These are phyloP conservation scores for Penicillium sp. DNA, from an alignment of 2,329 filamentous ascomycete genomes.

Conservation along the genomic window DNA sequence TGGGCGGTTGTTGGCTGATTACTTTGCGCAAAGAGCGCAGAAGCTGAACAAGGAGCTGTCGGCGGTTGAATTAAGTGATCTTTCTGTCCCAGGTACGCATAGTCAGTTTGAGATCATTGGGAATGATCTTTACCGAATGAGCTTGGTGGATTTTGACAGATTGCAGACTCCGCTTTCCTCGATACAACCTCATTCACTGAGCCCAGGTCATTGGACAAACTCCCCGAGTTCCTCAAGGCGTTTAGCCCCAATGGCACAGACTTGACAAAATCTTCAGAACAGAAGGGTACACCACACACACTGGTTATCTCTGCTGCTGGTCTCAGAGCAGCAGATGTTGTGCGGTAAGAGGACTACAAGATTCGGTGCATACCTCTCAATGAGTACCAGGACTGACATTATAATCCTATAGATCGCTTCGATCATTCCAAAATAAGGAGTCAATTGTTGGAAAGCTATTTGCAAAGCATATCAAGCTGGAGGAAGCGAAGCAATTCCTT, in stretches of 20 bases:
- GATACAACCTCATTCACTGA: slow-evolving; percentile 76
- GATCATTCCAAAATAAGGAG: slow-evolving; percentile 76
- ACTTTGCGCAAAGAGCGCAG: slow-evolving; percentile 74
- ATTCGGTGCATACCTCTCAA: not conserved
- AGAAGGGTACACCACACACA: slow-evolving; percentile 75
- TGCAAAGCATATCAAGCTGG: slow-evolving; percentile 95
- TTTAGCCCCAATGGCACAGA: slow-evolving; percentile 54
- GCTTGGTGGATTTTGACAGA: slow-evolving; percentile 5
- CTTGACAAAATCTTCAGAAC: slow-evolving; percentile 63
- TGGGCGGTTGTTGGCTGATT: slow-evolving; percentile 75
- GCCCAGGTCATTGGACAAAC: slow-evolving; percentile 64
- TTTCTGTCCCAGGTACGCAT: slow-evolving; percentile 69
- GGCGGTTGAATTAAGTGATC: slow-evolving; percentile 76
- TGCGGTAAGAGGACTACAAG: slow-evolving; percentile 53
- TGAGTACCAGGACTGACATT: slow-evolving; percentile 8
- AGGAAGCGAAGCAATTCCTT: slow-evolving; percentile 77
- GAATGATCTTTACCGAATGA: not conserved
- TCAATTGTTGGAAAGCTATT: slow-evolving; percentile 85
- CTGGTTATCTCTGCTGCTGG: slow-evolving; percentile 83
- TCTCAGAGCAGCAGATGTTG: slow-evolving; percentile 79
- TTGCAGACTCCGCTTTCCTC: slow-evolving; percentile 65
- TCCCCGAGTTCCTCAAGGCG: slow-evolving; percentile 74
- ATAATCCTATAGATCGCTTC: slow-evolving; percentile 56
- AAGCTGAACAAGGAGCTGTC: slow-evolving; percentile 79
- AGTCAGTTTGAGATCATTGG: not conserved